Percentiles rank a stretch among this genome's conserved stretches.
These are phyloP conservation scores for Hypoxylon fragiforme DNA, from an alignment of 495 filamentous ascomycete genomes.

Conservation along the genomic window DNA sequence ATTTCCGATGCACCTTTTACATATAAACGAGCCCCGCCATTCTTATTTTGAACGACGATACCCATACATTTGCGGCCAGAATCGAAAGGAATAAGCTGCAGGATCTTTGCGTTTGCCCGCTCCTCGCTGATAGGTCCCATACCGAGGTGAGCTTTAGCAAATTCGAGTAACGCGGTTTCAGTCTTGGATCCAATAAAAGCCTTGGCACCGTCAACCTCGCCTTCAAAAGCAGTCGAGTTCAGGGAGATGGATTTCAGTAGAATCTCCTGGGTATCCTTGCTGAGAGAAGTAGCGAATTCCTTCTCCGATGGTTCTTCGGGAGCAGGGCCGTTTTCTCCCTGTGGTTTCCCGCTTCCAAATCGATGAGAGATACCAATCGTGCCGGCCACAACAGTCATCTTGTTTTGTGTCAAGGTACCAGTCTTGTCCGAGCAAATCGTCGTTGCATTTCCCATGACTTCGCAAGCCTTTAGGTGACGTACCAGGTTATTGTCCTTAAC, in stretches of 20 bases:
- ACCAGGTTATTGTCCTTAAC: conserved; percentile 94
- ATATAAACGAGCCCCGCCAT: conserved; percentile 68
- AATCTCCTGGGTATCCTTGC: conserved; percentile 60
- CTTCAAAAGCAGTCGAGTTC: conserved; percentile 90
- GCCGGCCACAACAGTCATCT: conserved; percentile 84
- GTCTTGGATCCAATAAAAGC: conserved; percentile 89
- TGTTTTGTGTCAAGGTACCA: conserved; percentile 91
- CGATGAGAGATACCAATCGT: conserved; percentile 69
- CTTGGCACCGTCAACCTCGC: conserved; percentile 69
- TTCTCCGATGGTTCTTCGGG: conserved; percentile 53
- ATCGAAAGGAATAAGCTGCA: conserved; percentile 83
- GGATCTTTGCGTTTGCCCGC: conserved; percentile 67
- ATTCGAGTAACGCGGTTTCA: conserved; percentile 77
- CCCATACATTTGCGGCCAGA: conserved; percentile 90
- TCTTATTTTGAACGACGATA: conserved; percentile 65
- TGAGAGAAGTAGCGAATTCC: conserved; percentile 64
- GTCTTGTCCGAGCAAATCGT: conserved; percentile 98
- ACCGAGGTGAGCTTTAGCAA: conserved; percentile 74
- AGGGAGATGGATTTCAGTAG: conserved; percentile 75
- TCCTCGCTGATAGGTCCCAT: conserved; percentile 72
- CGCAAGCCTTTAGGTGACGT: conserved; percentile 85
- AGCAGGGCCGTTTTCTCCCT: conserved; percentile 32
- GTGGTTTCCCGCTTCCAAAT: conserved; percentile 56
- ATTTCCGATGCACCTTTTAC: conserved; percentile 94
- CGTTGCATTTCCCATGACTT: conserved; percentile 98